Percentiles rank a stretch among this genome's conserved stretches.
Evolutionary conservation across 805 yeast species (phyloP).

Genomic region (Candida sithepensis): DNA sequence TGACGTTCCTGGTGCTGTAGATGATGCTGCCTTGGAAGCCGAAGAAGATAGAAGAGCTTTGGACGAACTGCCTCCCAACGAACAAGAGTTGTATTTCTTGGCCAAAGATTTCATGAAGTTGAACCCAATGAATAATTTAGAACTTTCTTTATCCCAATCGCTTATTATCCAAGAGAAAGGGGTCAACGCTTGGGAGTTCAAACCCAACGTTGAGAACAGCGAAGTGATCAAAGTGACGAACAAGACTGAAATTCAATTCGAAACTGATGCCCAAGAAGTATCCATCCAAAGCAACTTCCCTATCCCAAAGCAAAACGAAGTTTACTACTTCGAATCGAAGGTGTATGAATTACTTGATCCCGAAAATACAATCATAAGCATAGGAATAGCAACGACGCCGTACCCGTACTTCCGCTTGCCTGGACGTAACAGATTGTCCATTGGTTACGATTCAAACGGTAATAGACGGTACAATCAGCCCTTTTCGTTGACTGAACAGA

Average conservation of each 20-base stretch:
- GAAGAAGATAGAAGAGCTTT: conserved; percentile 59
- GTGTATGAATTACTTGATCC: conserved; percentile 67
- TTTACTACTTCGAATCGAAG: conserved; percentile 86
- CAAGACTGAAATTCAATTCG: conserved; percentile 57
- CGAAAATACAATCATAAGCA: conserved; percentile 51
- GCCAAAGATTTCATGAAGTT: conserved; percentile 50
- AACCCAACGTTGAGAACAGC: conserved; percentile 50
- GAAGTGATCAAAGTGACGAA: conserved; percentile 60
- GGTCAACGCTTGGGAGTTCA: conserved; percentile 85
- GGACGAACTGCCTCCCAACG: conserved; percentile 59
- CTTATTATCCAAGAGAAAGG: conserved; percentile 81
- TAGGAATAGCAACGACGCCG: conserved; percentile 83
- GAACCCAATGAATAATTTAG: conserved; percentile 35
- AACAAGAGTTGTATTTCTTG: conserved; percentile 66
- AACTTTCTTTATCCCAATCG: conserved; percentile 49
- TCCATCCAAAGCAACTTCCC: conserved; percentile 81
- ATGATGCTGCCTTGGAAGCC: conserved; percentile 57
- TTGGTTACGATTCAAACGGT: conserved; percentile 87
- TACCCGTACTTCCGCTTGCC: conserved; percentile 93
- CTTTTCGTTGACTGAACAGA: conserved; percentile 39
- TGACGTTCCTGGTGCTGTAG: conserved; percentile 55
- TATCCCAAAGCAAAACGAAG: conserved; percentile 75
- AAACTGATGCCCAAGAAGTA: conserved; percentile 41
- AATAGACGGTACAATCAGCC: conserved; percentile 77
- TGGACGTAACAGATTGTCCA: conserved; percentile 81